Conservation (phyloP, 1,284 basidiomycete genomes). For the Microstroma glucosiphilum region DNA sequence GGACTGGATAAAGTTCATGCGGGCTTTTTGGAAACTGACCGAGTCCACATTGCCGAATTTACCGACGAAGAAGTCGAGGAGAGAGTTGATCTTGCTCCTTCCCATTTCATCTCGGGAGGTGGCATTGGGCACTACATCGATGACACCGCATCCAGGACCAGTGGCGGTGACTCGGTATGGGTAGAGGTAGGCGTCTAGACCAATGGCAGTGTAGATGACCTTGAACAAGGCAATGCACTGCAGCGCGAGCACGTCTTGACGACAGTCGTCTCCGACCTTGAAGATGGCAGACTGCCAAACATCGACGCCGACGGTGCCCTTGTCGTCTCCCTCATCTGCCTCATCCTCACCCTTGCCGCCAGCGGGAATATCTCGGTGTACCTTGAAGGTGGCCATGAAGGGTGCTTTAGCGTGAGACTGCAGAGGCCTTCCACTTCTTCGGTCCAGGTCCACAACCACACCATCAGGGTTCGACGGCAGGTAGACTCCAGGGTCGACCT, state of each 20-base stretch:
- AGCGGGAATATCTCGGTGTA: constrained; percentile 55
- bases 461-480: constrained; percentile 97
- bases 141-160: constrained; percentile 94
- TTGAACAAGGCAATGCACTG: constrained; percentile 99
- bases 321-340: constrained; percentile 51
- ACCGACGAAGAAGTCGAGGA: constrained; percentile 87
- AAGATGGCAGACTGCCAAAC: constrained; percentile 98
- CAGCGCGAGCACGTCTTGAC: constrained; percentile 91
- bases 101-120: constrained; percentile 99
- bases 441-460: constrained; percentile 88
- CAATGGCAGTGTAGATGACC: constrained; percentile 82
- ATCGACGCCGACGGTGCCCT: constrained; percentile 51
- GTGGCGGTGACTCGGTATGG: constrained; percentile 97
- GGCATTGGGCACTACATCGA: constrained; percentile 95
- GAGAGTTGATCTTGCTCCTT: constrained; percentile 91
- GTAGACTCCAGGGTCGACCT: constrained; percentile 88
- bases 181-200: constrained; percentile 83
- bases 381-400: constrained; percentile 99
- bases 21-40: constrained; percentile 82
- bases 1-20: constrained; percentile 93
- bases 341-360: constrained; percentile 22
- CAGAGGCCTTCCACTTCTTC: constrained; percentile 87
- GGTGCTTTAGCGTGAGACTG: constrained; percentile 99
- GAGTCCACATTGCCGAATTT: constrained; percentile 88
- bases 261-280: constrained; percentile 99